Base-by-base conservation (phyloP, 352 stramenopile species). In the Phytophthora rubi region DNA sequence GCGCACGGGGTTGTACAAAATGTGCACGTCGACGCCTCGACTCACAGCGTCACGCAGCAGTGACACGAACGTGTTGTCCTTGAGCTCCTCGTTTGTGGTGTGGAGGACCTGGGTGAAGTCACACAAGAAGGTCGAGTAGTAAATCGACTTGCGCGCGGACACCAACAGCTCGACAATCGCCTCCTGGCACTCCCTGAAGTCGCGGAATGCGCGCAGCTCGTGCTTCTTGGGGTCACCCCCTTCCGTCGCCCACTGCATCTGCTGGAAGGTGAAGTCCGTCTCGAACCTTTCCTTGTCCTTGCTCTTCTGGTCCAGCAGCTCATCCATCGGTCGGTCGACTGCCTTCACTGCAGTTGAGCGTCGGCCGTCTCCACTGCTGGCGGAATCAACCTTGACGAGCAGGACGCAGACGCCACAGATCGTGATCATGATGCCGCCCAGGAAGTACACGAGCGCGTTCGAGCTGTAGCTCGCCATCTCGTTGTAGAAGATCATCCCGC, bases 71-170 rank as follows among this genome's bases (percentile, higher is more conserved):
- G 84, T 92, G 13, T 73, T 69, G 53, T 55, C 75, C 52, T 58
- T 70, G n/a, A 72, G 49, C 26, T 81, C 55, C 12, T 81, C 64
- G 0, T 72, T 59, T 35, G 16, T 53, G 10, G 73, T 69, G 26
- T 82, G 37, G 1, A 94, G 69, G 16, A 84, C 73, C 33, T 91
- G 86, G 7, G 62, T 86, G 49, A 91, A 92, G 62, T 94, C 86
- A 59, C 86, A 94, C 26, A 94, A 73, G 61, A 94, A 94, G 4
- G 86, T 94, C 53, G 86, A 94, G 65, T 93, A 93, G 73, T 89
- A 91, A 47, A 93, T 82, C 0, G 79, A 89, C 32, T 73, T 82
- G 3, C 65, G 73, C 5, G 86, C 84, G 0, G 82, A 86, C 30
- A 77, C 69, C 2, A 94, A 53, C 12, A 94, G 74, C 21, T 75